Conservation (phyloP, 1,284 basidiomycete genomes). For the Ganoderma sp. region DNA sequence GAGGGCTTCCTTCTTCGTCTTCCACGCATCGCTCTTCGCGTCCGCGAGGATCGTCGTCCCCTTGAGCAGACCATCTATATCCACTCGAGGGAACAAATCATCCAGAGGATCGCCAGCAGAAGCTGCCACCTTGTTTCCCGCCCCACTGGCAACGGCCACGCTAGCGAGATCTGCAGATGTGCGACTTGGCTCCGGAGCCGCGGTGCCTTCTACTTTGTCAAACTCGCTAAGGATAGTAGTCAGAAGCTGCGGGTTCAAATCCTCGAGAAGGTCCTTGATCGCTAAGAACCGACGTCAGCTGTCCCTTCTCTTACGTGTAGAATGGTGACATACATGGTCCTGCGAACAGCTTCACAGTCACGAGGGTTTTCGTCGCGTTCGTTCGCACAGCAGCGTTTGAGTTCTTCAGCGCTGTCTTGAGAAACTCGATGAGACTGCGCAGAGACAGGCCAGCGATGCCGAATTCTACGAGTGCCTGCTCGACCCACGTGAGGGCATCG, state of each 20-base stretch:
- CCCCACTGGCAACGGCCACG: constrained; percentile 46
- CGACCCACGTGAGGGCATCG: constrained; percentile 91
- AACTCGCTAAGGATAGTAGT: constrained; percentile 92
- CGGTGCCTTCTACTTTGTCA: constrained; percentile 87
- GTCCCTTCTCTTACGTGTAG: background rate
- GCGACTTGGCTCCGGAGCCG: constrained; percentile 82
- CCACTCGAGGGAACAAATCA: constrained; percentile 94
- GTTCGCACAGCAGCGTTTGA: constrained; percentile 95
- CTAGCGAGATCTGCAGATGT: constrained; percentile 75
- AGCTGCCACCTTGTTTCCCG: constrained; percentile 48
- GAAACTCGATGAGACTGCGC: constrained; percentile 86
- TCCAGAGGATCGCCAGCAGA: constrained; percentile 75
- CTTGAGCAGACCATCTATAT: constrained; percentile 87
- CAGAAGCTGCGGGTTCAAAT: constrained; percentile 94
- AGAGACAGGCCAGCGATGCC: constrained; percentile 89
- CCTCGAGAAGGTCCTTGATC: constrained; percentile 91
- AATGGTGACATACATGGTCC: constrained; percentile 72
- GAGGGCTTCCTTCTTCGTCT: constrained; percentile 94
- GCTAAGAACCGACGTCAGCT: constrained; percentile 51
- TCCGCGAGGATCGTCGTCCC: constrained; percentile 85
- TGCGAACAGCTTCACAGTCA: constrained; percentile 91
- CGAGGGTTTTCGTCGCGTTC: constrained; percentile 93
- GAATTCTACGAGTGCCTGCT: constrained; percentile 89
- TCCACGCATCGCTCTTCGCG: constrained; percentile 94
- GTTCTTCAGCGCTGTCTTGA: constrained; percentile 88